phyloP scores from a whole-genome alignment of 768 basidiomycete genomes.

The Infundibulicybe gibba region DNA sequence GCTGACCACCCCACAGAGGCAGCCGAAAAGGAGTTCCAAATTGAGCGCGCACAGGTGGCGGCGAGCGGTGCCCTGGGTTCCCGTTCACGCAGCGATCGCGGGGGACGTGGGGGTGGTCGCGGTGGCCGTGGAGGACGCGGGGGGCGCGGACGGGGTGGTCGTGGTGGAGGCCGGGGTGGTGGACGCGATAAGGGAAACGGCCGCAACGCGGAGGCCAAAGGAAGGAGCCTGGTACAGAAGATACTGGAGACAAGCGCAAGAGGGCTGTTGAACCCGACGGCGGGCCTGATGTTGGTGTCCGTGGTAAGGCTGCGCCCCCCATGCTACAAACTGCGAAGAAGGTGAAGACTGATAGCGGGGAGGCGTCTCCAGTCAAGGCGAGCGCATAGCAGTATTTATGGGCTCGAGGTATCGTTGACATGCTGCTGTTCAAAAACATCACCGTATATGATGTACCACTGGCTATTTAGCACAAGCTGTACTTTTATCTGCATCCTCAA shows the following conservation, averaged over 20 bases:
- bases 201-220: constrained; percentile 30
- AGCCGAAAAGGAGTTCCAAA: constrained; percentile 67
- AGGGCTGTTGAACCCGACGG: constrained; percentile 77
- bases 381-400: not conserved
- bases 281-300: constrained; percentile 62
- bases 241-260: constrained; percentile 72
- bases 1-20: constrained; percentile 44
- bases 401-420: not conserved
- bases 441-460: not conserved
- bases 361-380: constrained; percentile 10
- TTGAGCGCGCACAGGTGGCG: constrained; percentile 69
- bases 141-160: constrained; percentile 44
- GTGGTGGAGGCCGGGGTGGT: constrained; percentile 40
- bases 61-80: constrained; percentile 46
- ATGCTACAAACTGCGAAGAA: constrained; percentile 40
- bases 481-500: constrained; percentile 5
- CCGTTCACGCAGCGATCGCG: constrained; percentile 17
- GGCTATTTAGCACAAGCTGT: constrained; percentile 2
- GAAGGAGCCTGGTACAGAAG: constrained; percentile 37
- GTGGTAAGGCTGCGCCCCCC: constrained; percentile 62
- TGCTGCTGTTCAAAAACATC: not conserved
- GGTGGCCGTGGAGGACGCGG: constrained; percentile 28
- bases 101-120: constrained; percentile 10
- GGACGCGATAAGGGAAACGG: constrained; percentile 31
- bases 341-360: constrained; percentile 35